Evolutionary conservation across 176 grass and related monocot genomes (phyloP).

Genomic region (Stipa capillata): DNA sequence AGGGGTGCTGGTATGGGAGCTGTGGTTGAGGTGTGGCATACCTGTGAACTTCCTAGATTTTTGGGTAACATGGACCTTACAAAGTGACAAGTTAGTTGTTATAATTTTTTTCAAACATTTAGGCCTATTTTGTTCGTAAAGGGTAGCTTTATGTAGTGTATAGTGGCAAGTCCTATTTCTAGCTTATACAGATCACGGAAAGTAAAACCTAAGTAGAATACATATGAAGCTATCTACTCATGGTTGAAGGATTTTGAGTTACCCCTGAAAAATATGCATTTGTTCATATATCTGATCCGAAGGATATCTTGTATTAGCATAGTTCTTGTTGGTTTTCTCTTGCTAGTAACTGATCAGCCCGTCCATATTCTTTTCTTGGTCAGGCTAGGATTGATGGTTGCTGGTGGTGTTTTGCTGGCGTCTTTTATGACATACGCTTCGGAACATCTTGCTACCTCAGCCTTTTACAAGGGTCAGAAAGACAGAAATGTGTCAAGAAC

Average conservation of each 20-base stretch:
- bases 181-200: not conserved
- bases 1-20: not conserved
- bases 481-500: slow-evolving; percentile 32
- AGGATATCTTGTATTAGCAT: not conserved
- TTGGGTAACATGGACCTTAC: not conserved
- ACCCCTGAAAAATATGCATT: not conserved
- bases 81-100: not conserved
- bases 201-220: not conserved
- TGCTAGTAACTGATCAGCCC: not conserved
- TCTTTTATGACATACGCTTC: slow-evolving; percentile 67
- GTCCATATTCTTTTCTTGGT: slow-evolving; percentile 16
- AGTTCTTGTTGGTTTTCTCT: not conserved
- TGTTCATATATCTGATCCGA: not conserved
- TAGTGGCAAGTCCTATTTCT: not conserved
- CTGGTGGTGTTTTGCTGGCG: slow-evolving; percentile 45
- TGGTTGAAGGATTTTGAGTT: not conserved
- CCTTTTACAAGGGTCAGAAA: slow-evolving; percentile 60
- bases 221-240: not conserved
- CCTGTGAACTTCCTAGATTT: not conserved
- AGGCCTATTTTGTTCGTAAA: not conserved
- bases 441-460: slow-evolving; percentile 57
- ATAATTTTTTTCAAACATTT: not conserved
- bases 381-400: slow-evolving; percentile 75
- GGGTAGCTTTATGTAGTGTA: not conserved
- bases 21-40: not conserved